phyloP scores from a whole-genome alignment of 495 filamentous ascomycete genomes.

The Chaetomium fimeti region DNA sequence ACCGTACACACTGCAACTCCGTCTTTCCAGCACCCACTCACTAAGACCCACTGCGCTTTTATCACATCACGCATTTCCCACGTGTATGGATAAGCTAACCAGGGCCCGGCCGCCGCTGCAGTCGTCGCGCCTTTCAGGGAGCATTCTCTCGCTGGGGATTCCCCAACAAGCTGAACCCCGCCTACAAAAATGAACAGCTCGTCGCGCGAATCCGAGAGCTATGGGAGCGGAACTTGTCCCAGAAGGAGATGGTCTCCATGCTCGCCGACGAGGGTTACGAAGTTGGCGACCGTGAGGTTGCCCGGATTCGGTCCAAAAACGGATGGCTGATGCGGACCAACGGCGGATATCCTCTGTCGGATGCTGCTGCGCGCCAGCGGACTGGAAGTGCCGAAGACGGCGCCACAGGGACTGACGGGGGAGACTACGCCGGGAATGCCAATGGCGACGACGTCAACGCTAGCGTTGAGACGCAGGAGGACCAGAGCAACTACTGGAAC shows the following conservation, averaged over 20 bases:
- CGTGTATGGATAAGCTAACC: constrained; percentile 12
- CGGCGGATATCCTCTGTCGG: constrained; percentile 42
- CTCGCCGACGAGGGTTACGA: constrained; percentile 67
- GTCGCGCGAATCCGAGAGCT: constrained; percentile 68
- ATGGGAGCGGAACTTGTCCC: constrained; percentile 69
- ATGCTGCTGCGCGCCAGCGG: neutral
- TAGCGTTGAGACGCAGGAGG: neutral
- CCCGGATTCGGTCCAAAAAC: constrained; percentile 63
- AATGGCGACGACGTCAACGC: neutral
- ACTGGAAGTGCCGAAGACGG: constrained; percentile 26
- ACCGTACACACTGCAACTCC: constrained; percentile 6
- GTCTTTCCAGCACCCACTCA: neutral
- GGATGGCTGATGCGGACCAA: constrained; percentile 62
- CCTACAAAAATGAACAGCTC: constrained; percentile 63
- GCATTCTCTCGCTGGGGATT: constrained; percentile 79
- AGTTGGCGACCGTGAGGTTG: constrained; percentile 66
- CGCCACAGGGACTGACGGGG: constrained; percentile 16
- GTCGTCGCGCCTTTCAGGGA: constrained; percentile 69
- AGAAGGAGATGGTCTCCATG: constrained; percentile 69
- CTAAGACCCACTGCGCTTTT: constrained; percentile 20
- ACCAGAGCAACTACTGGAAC: constrained; percentile 9
- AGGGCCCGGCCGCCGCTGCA: constrained; percentile 34
- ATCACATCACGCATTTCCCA: neutral
- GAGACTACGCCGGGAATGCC: neutral
- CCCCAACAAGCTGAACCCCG: constrained; percentile 67